phyloP scores from a whole-genome alignment of 202 grass and related monocot genomes.

The Musa balbisiana region DNA sequence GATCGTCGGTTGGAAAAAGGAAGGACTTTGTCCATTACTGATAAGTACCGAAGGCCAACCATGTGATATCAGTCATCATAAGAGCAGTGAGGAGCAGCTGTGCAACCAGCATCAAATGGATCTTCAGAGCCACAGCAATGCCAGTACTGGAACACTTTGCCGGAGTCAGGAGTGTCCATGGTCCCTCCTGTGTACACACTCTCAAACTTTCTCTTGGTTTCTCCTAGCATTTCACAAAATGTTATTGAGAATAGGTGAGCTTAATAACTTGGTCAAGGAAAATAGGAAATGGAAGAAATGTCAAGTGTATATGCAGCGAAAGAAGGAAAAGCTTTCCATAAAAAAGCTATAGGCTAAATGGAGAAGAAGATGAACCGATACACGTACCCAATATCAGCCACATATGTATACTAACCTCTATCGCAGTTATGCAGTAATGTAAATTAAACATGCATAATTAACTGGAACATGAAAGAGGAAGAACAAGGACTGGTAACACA shows the following conservation, averaged over 20 bases:
- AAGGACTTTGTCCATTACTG: background rate
- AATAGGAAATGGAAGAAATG: background rate
- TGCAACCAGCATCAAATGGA: slow-evolving; percentile 73
- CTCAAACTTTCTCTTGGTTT: slow-evolving; percentile 94
- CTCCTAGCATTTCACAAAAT: slow-evolving; percentile 36
- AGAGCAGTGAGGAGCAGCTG: slow-evolving; percentile 64
- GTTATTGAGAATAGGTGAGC: background rate
- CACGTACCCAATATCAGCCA: too few species aligned
- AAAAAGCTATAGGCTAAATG: too few species aligned
- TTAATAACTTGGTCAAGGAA: background rate
- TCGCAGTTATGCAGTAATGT: too few species aligned
- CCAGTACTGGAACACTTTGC: slow-evolving; percentile 91
- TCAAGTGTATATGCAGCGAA: too few species aligned
- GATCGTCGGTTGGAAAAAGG: too few species aligned
- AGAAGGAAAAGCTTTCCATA: too few species aligned
- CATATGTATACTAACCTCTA: too few species aligned
- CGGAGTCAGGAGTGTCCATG: slow-evolving; percentile 66
- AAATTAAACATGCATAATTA: too few species aligned
- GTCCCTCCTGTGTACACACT: slow-evolving; percentile 69
- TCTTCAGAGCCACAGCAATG: slow-evolving; percentile 90
- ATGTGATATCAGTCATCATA: slow-evolving; percentile 61
- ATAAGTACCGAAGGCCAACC: background rate
- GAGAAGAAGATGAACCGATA: too few species aligned
- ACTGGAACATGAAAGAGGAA: background rate
- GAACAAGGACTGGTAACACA: too few species aligned